Conservation (phyloP, 2,329 filamentous ascomycete genomes). For the Thielaviopsis populi region DNA sequence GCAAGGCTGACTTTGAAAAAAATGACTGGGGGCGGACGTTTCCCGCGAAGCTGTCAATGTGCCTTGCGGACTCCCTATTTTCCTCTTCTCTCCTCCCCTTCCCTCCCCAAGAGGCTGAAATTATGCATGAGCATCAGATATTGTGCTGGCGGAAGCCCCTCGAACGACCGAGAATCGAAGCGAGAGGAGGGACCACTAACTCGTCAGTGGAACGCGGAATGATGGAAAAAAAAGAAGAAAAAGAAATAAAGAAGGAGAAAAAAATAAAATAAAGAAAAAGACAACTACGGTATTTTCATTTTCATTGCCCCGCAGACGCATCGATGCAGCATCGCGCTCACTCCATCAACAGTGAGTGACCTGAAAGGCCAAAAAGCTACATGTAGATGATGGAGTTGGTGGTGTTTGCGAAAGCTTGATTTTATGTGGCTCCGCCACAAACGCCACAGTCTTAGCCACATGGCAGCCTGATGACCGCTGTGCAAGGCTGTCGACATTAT, state of each 20-base stretch:
- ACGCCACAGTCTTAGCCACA: conserved; percentile 1
- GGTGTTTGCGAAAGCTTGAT: neutral
- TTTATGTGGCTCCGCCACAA: neutral
- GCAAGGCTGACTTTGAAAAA: neutral
- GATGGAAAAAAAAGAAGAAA: neutral
- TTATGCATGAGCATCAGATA: neutral
- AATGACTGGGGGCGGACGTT: neutral
- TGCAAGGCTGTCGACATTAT: neutral
- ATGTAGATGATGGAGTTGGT: neutral
- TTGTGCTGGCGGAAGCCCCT: neutral
- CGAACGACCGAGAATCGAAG: neutral
- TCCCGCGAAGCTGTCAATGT: neutral
- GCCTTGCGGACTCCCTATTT: neutral
- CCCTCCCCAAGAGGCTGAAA: neutral
- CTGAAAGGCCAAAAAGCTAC: neutral
- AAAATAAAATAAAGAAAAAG: neutral
- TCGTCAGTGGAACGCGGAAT: neutral
- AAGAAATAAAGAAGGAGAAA: too few relatives aligned
- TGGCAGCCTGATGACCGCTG: neutral
- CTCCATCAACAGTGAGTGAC: neutral
- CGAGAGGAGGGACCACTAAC: too few relatives aligned
- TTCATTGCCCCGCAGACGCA: neutral
- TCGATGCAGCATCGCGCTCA: neutral
- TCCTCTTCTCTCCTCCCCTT: too few relatives aligned
- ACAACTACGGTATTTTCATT: neutral